Evolutionary conservation across 2,329 filamentous ascomycete genomes (phyloP), one percentile per base, ranked within the genome.

Genomic region (Aspergillus sp.): DNA sequence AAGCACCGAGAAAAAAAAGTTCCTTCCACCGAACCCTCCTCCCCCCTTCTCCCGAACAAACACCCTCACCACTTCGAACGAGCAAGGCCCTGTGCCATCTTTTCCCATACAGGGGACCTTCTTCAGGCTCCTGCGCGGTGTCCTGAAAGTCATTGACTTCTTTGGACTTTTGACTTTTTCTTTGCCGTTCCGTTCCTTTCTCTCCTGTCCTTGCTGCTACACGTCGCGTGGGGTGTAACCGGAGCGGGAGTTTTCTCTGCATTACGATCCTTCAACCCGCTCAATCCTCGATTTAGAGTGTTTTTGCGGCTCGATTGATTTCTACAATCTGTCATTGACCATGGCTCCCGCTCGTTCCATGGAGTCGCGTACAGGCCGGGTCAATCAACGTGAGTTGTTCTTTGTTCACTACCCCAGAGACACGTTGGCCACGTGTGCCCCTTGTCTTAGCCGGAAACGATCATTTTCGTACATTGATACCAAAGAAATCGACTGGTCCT

Each of bases 361-460:
- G 70, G 71, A 73, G 57, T 68, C 73, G 55, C 72, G 73, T 25
- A 69, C 66, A 49, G 73, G 73, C 45, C 66, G 70, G 52, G 71
- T 67, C 59, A 76, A 76, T 60, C 73, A 76, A 66, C 71, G 73
- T 75, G 60, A 68, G 73, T 73, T 30, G 73, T 73, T 30, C 25
- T 30, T 30, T 30, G 41, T 39, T 19, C 37, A 30, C 20, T 44
- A 35, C 43, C 9, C 45, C 48, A 33, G 45, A 48, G 46, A 56
- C 60, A 63, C 53, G 58, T 60, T 56, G 54, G 43, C 39, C 47
- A 35, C 46, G 41, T 15, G 10, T 20, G 4, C 37, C 17, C 37
- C 17, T 19, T 22, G 37, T 10, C 10, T 15, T 17, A 37, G 17
- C 33, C n/a, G 10, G 25, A 12, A 30, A 30, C 9, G 10, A 4